phyloP scores from a whole-genome alignment of 768 basidiomycete genomes.

The Trametes punicea region DNA sequence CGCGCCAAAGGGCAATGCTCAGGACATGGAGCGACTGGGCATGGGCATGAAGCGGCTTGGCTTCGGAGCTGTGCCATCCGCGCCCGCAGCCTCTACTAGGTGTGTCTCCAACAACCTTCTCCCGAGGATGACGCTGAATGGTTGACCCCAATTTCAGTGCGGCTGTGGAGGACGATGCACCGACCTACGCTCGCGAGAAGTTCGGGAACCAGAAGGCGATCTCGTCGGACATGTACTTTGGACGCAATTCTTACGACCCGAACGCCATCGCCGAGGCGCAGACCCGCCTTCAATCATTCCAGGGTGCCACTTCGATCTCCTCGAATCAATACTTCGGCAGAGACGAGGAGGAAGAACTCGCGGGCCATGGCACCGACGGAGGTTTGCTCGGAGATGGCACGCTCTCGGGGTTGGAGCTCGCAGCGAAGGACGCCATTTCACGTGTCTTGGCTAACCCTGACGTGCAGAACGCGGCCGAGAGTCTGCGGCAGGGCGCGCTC shows the following conservation, averaged over 20 bases:
- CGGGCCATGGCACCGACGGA: conserved; percentile 44
- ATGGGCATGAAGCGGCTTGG: conserved; percentile 79
- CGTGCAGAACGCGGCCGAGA: conserved; percentile 82
- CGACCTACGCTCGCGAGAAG: conserved; percentile 82
- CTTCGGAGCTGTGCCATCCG: conserved; percentile 76
- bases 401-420: conserved; percentile 53
- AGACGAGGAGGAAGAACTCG: conserved; percentile 69
- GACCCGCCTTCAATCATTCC: conserved; percentile 76
- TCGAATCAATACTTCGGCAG: conserved; percentile 97
- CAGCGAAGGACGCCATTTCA: conserved; percentile 73
- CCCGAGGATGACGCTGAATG: conserved; percentile 5
- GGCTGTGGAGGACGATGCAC: conserved; percentile 50
- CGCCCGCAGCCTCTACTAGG: conserved; percentile 49
- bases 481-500: conserved; percentile 72
- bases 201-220: conserved; percentile 94
- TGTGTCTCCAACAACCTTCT: conserved; percentile 26
- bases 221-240: conserved; percentile 98
- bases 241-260: conserved; percentile 83
- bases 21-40: conserved; percentile 54
- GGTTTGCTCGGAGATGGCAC: conserved; percentile 48
- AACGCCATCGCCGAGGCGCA: conserved; percentile 70
- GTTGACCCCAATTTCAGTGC: conserved; percentile 6
- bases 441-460: conserved; percentile 81
- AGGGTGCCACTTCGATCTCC: conserved; percentile 89
- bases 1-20: conserved; percentile 37